Conservation (phyloP, 164 flowering plant genomes). For the Malania oleifera region DNA sequence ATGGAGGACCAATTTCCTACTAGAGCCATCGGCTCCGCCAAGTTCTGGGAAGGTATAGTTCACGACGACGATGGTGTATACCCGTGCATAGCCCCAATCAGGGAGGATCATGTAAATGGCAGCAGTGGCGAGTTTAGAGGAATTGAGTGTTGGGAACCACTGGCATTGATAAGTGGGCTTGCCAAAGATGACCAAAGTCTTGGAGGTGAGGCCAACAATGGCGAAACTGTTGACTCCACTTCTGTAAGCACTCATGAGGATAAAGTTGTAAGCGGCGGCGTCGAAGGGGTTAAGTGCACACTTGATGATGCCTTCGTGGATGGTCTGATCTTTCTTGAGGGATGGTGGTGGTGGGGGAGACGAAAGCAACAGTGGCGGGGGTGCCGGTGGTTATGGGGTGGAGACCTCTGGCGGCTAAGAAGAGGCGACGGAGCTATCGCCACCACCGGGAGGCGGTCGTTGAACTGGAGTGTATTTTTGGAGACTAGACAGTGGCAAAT, state of each 20-base stretch:
- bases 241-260: conserved; percentile 86
- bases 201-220: conserved; percentile 45
- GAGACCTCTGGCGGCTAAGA: too few species aligned
- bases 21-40: conserved; percentile 42
- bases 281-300: conserved; percentile 60
- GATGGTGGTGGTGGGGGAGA: too few species aligned
- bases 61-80: conserved; percentile 83
- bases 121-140: conserved; percentile 14
- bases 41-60: conserved; percentile 66
- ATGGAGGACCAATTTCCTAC: conserved; percentile 50
- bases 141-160: conserved; percentile 34
- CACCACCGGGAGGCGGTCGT: too few species aligned
- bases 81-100: conserved; percentile 94
- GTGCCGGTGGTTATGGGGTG: too few species aligned
- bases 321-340: conserved; percentile 20
- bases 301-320: conserved; percentile 37
- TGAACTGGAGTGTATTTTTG: too few species aligned
- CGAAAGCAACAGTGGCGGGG: too few species aligned
- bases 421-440: too few species aligned
- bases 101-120: conserved; percentile 51
- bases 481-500: too few species aligned
- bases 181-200: conserved; percentile 45
- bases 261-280: conserved; percentile 66
- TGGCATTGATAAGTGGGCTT: conserved; percentile 48
- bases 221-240: conserved; percentile 69